phyloP scores from a whole-genome alignment of 2,329 filamentous ascomycete genomes.

The Epichloe brachyelytri region DNA sequence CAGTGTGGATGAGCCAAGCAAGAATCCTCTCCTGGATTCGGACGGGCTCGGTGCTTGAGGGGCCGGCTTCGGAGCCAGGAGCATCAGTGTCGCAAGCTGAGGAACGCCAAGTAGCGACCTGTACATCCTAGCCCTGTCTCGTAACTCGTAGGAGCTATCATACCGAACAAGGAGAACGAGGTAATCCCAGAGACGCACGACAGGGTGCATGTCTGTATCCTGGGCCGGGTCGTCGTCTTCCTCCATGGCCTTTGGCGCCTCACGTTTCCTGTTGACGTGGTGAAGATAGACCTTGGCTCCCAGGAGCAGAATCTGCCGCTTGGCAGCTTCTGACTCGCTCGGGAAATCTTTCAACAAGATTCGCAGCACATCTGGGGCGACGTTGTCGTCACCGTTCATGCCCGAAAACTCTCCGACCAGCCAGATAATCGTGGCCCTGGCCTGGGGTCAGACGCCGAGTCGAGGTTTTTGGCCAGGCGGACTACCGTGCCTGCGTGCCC shows the following conservation, averaged over 20 bases:
- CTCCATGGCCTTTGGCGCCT: constrained; percentile 24
- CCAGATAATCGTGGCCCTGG: constrained; percentile 92
- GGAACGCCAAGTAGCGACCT: constrained; percentile 70
- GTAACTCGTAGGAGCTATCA: constrained; percentile 87
- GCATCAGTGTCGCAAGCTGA: constrained; percentile 78
- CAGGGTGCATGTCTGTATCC: constrained; percentile 41
- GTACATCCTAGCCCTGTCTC: constrained; percentile 82
- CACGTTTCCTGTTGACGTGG: constrained; percentile 55
- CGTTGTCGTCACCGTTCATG: constrained; percentile 67
- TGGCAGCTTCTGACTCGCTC: constrained; percentile 72
- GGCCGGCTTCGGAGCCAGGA: constrained; percentile 87
- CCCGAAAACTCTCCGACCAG: constrained; percentile 90
- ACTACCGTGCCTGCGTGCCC: constrained; percentile 75
- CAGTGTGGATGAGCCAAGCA: constrained; percentile 74
- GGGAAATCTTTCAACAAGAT: constrained; percentile 78
- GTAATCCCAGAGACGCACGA: constrained; percentile 73
- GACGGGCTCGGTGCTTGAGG: constrained; percentile 84
- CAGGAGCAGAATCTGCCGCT: constrained; percentile 81
- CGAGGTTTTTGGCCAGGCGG: constrained; percentile 78
- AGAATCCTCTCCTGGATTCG: constrained; percentile 63
- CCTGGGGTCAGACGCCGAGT: constrained; percentile 74
- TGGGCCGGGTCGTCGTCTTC: constrained; percentile 19
- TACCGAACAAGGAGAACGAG: constrained; percentile 76
- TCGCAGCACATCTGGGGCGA: constrained; percentile 82
- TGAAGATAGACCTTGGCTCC: constrained; percentile 96